phyloP scores from a whole-genome alignment of 2,329 filamentous ascomycete genomes.

The Trichoderma endophyticum region DNA sequence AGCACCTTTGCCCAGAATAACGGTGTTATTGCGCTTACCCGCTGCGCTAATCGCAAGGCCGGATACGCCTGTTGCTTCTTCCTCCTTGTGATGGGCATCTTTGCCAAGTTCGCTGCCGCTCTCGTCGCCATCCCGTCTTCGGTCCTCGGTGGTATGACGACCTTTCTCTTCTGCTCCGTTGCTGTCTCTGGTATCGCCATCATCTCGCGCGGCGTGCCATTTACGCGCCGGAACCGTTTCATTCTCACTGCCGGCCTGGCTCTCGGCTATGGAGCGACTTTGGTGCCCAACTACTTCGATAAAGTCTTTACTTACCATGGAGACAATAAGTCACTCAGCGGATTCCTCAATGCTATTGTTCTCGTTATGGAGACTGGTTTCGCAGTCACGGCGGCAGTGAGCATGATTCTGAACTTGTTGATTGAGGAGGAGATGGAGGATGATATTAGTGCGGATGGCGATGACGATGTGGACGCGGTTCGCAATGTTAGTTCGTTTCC shows the following conservation, averaged over 20 bases:
- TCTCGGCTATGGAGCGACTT: slow-evolving; percentile 68
- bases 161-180: slow-evolving; percentile 75
- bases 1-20: slow-evolving; percentile 82
- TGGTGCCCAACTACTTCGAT: slow-evolving; percentile 65
- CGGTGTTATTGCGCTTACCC: slow-evolving; percentile 76
- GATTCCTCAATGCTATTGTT: slow-evolving; percentile 72
- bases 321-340: slow-evolving; percentile 62
- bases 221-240: slow-evolving; percentile 78
- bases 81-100: slow-evolving; percentile 75
- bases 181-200: slow-evolving; percentile 76
- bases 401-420: slow-evolving; percentile 68
- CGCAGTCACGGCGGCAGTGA: slow-evolving; percentile 69
- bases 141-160: slow-evolving; percentile 70
- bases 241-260: slow-evolving; percentile 73
- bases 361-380: slow-evolving; percentile 74
- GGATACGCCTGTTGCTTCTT: slow-evolving; percentile 77
- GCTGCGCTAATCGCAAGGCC: slow-evolving; percentile 76
- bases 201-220: slow-evolving; percentile 64
- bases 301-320: slow-evolving; percentile 72
- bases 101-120: slow-evolving; percentile 78
- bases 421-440: slow-evolving; percentile 76
- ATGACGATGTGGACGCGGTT: slow-evolving; percentile 21
- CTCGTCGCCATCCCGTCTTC: slow-evolving; percentile 70
- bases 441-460: slow-evolving; percentile 24
- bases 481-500: slow-evolving; percentile 14